A percentile compares a stretch with the other conserved stretches of the same genome.
phyloP scores from a whole-genome alignment of 78 protist species.

The slime mould (Dictyostelium discoideum) region DNA sequence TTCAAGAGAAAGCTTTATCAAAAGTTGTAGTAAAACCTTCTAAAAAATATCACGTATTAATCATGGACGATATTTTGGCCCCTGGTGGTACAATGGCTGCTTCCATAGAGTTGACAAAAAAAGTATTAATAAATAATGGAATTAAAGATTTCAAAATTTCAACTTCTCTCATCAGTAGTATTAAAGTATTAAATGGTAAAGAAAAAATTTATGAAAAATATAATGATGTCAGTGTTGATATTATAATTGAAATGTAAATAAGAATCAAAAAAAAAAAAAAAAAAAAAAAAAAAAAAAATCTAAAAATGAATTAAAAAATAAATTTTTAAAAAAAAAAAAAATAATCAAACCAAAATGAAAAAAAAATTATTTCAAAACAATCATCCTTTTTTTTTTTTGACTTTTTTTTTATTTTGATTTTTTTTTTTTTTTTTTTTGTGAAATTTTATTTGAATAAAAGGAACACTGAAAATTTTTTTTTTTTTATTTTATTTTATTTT shows the following conservation, averaged over 20 bases:
- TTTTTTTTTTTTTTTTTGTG: too few species aligned
- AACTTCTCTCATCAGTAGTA: conserved; percentile 27
- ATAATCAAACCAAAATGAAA: not conserved
- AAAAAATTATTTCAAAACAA: not conserved
- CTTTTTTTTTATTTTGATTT: too few species aligned
- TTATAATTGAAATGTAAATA: conserved; percentile 47
- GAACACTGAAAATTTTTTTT: too few species aligned
- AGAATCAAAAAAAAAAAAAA: not conserved
- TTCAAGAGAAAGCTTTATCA: conserved; percentile 26
- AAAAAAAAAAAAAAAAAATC: not conserved
- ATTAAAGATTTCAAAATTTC: conserved; percentile 57
- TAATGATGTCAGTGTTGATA: conserved; percentile 72
- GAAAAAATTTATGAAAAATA: conserved; percentile 78
- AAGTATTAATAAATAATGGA: not conserved
- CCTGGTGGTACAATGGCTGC: conserved; percentile 77
- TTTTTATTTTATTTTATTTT: too few species aligned
- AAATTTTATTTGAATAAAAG: too few species aligned
- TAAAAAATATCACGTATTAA: conserved; percentile 14
- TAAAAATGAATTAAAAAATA: not conserved
- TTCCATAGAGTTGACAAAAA: conserved; percentile 38
- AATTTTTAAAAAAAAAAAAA: not conserved
- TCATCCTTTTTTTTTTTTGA: too few species aligned
- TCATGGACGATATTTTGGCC: conserved; percentile 65
- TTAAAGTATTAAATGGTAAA: conserved; percentile 50
- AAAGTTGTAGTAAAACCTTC: not conserved